Percentiles rank a stretch among this genome's conserved stretches.
These are phyloP conservation scores for Golubevia sp. DNA, from an alignment of 1,284 basidiomycete genomes.

Conservation along the genomic window DNA sequence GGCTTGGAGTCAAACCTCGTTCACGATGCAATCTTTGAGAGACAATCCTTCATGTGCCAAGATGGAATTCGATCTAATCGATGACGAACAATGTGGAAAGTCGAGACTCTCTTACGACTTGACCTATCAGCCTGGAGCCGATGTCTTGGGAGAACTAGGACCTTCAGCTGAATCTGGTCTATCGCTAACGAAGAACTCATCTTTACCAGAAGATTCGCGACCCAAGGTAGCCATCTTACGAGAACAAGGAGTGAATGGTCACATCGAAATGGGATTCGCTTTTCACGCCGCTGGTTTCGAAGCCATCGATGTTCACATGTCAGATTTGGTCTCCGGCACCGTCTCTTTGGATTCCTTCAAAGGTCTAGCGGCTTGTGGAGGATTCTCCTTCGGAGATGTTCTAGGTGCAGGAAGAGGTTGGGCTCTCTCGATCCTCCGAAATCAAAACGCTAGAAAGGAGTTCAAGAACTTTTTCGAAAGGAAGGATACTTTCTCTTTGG, in stretches of 20 bases:
- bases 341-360: constrained; percentile 74
- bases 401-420: constrained; percentile 96
- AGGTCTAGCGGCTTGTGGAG: constrained; percentile 92
- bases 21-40: constrained; percentile 83
- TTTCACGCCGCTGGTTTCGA: constrained; percentile 92
- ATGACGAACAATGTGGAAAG: constrained; percentile 24
- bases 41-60: constrained; percentile 80
- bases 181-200: constrained; percentile 42
- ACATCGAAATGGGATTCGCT: constrained; percentile 97
- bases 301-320: constrained; percentile 96
- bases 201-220: constrained; percentile 62
- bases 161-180: constrained; percentile 56
- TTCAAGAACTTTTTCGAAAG: constrained; percentile 82
- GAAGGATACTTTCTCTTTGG: constrained; percentile 82
- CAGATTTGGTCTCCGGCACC: constrained; percentile 81
- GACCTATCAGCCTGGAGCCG: constrained; percentile 38
- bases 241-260: constrained; percentile 98
- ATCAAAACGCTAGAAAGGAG: constrained; percentile 73
- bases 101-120: constrained; percentile 63
- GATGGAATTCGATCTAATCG: constrained; percentile 82
- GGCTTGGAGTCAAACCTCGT: constrained; percentile 92
- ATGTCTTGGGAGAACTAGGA: constrained; percentile 18
- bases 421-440: constrained; percentile 89
- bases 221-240: constrained; percentile 94
- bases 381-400: constrained; percentile 98